Evolutionary conservation across 2,329 filamentous ascomycete species (phyloP), one percentile per base, ranked within the genome.

Genomic region (Leptosphaerulina australis): DNA sequence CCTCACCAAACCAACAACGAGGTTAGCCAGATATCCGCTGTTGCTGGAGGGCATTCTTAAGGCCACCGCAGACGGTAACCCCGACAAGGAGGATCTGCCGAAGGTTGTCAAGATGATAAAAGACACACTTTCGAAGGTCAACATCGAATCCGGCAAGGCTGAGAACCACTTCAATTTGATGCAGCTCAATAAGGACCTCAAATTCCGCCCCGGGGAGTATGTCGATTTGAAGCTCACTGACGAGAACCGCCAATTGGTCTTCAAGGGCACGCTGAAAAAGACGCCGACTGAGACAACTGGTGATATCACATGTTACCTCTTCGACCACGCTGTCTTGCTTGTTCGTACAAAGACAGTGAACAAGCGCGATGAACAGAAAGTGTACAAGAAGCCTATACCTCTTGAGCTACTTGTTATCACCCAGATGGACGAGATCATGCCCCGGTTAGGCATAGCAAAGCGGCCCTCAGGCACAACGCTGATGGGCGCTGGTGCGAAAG

Each of bases 131-230:
- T 88, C 85, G 41, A 84, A 90, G 58, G 94, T 99, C 68, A 99
- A 99, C 67, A 83, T 90, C 11, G 94, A 97, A 73, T 96, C 91
- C 60, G 94, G 94, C 63, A 97, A 96, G 77, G 91, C 94, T 0
- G 94, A 99, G 74, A 99, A 99, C 70, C 88, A 94, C 43, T 97
- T 96, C 80, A 97, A 97, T 70, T 78, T 99, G 49, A 88, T 93
- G 72, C 89, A 91, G 61, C 82, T 99, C 24, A 94, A 97, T 69
- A 87, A 94, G 62, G 90, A 96, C 63, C 83, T 99, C 58, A 91
- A 93, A 56, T 99, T 96, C 81, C 84, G 88, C 31, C 87, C 90
- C 1, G 91, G 91, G 56, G 93, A 97, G 67, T 89, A 88, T 67
- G 92, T 97, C 37, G 94, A 99, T 70, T 78, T 99, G 55, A 96